Percentiles rank a stretch among this genome's conserved stretches.
These are phyloP conservation scores for Hypoxylon rubiginosum DNA, from an alignment of 2,329 filamentous ascomycete species.

Conservation along the genomic window DNA sequence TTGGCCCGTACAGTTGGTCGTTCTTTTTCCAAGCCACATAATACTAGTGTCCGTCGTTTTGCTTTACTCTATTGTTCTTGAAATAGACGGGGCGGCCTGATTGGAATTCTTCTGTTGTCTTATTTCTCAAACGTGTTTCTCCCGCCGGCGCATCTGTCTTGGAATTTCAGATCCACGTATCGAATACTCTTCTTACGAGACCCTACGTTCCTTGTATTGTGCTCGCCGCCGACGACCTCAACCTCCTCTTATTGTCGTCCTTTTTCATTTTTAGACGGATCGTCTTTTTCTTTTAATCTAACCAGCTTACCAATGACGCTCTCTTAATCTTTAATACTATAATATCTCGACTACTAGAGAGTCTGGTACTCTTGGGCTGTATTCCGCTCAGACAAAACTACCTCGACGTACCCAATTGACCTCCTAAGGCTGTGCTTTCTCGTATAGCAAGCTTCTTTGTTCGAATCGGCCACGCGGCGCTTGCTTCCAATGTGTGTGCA, in stretches of 20 bases:
- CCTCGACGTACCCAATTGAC: constrained; percentile 33
- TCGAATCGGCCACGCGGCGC: constrained; percentile 9
- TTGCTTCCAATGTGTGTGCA: constrained; percentile 27
- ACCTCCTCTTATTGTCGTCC: constrained; percentile 31
- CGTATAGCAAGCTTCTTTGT: constrained; percentile 26
- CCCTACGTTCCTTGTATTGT: constrained; percentile 50
- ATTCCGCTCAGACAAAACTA: constrained; percentile 29
- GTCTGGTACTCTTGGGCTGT: constrained; percentile 50
- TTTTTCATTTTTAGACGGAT: constrained; percentile 31
- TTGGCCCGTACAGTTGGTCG: constrained; percentile 23
- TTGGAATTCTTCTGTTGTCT: constrained; percentile 48
- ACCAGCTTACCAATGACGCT: constrained; percentile 44
- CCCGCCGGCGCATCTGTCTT: constrained; percentile 48
- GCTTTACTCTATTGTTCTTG: constrained; percentile 37
- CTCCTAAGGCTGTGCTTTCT: constrained; percentile 21
- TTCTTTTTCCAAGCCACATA: constrained; percentile 35
- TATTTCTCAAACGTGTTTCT: constrained; percentile 45
- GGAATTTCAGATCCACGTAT: constrained; percentile 48
- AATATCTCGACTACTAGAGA: constrained; percentile 48
- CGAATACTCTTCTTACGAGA: constrained; percentile 45
- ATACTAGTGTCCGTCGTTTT: constrained; percentile 35
- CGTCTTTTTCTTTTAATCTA: constrained; percentile 36
- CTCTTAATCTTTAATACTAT: constrained; percentile 49
- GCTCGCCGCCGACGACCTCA: constrained; percentile 23
- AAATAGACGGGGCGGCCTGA: constrained; percentile 41